phyloP scores from a whole-genome alignment of 208 protist genomes.

The Crithidia bombi region DNA sequence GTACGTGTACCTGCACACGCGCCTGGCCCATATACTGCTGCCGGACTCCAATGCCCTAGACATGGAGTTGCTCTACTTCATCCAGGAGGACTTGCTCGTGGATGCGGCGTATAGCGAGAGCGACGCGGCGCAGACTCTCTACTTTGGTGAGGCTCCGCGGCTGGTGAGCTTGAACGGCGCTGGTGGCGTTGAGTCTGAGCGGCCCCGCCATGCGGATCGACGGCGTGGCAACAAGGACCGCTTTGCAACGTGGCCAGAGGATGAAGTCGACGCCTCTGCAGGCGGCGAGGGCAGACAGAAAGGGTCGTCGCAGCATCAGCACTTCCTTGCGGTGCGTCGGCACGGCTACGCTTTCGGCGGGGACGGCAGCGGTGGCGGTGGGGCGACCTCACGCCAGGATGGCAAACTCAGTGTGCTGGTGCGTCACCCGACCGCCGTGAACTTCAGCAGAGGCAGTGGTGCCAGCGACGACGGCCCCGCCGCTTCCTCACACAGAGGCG shows the following conservation, averaged over 20 bases:
- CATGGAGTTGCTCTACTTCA: constrained; percentile 77
- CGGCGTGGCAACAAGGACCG: neutral
- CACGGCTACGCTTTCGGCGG: constrained; percentile 25
- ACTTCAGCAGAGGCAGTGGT: neutral
- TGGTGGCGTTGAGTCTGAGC: neutral
- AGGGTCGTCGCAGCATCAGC: constrained; percentile 17
- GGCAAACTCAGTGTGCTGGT: constrained; percentile 22
- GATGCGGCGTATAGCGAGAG: constrained; percentile 57
- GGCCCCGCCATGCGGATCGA: neutral
- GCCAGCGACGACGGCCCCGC: constrained; percentile 12
- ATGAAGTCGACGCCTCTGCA: neutral
- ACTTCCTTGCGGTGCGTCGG: constrained; percentile 26
- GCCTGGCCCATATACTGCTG: constrained; percentile 75
- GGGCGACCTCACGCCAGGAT: too few relatives aligned
- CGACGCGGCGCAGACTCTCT: constrained; percentile 36
- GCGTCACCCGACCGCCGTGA: constrained; percentile 1
- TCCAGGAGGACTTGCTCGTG: constrained; percentile 70
- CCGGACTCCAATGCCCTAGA: constrained; percentile 55
- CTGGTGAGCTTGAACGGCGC: constrained; percentile 7
- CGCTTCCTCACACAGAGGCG: neutral
- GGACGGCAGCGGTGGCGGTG: constrained; percentile 6
- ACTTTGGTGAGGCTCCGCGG: constrained; percentile 54
- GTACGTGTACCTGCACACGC: constrained; percentile 87
- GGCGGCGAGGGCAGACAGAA: constrained; percentile 5
- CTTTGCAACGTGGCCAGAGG: constrained; percentile 11